Evolutionary conservation across 169 alveolate genomes (phyloP).

Genomic region (Plasmodium relictum): DNA sequence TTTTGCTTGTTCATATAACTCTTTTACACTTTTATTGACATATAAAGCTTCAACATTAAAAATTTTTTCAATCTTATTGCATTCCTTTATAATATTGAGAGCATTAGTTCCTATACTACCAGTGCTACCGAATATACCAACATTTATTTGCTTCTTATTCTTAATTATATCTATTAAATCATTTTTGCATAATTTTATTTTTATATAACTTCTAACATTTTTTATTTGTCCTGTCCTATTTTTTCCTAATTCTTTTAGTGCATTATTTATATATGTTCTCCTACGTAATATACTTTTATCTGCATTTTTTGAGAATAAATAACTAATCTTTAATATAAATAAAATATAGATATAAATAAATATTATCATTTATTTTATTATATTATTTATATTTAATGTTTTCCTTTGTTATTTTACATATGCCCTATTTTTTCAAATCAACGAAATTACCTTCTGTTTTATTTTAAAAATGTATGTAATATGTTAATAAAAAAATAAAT

Average conservation of each 20-base stretch:
- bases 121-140: conserved; percentile 85
- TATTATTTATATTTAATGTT: too few relatives aligned
- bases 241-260: background rate
- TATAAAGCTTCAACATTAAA: conserved; percentile 88
- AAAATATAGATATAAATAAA: background rate
- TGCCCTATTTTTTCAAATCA: too few relatives aligned
- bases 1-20: conserved; percentile 83
- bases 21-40: conserved; percentile 81
- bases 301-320: background rate
- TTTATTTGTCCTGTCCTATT: background rate
- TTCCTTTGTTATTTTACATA: too few relatives aligned
- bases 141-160: conserved; percentile 16
- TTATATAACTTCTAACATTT: background rate
- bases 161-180: background rate
- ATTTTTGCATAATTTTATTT: background rate
- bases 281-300: background rate
- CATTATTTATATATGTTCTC: conserved; percentile 16
- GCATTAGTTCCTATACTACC: conserved; percentile 90
- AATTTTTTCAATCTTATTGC: conserved; percentile 63
- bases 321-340: background rate
- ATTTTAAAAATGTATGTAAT: too few relatives aligned
- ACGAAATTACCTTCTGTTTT: too few relatives aligned
- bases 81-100: conserved; percentile 81
- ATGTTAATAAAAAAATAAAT: too few relatives aligned
- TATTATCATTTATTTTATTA: background rate